Evolutionary conservation across 2,329 filamentous ascomycete genomes (phyloP), one percentile per base, ranked within the genome.

Genomic region (Emydomyces testavorans): DNA sequence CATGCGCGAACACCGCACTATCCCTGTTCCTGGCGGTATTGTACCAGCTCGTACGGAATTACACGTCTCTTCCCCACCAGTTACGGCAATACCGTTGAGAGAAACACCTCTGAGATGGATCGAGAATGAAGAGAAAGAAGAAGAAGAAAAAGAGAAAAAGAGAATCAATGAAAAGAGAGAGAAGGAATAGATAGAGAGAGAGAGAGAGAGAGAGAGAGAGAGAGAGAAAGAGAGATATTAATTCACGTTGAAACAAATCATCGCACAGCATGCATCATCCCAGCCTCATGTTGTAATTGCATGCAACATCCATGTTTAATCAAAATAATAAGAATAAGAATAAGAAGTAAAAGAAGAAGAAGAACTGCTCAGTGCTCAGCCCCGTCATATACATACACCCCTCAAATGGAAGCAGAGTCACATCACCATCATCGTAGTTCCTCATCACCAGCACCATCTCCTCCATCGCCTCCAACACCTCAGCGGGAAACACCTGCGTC

Each of bases 401-500:
- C 29, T 31, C 29, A n/a, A 4, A 31, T n/a, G 29, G 29, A 8
- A 8, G 4, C 29, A 31, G n/a, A 11, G 10, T 11, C 8, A 3
- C n/a, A 18, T 28, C n/a, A 4, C 6, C 4, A 11, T 28, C 37
- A 13, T 18, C 23, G 15, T 39, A 39, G 21, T 39, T 24, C 8
- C 21, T 39, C 16, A 39, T 6, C 11, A 24, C 2, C 36, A 39
- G 36, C 18, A 5, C n/a, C 36, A 39, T 24, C 13, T 13, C 18
- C 11, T 37, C 35, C 2, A 21, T 23, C 35, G 7, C 16, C 6
- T 2, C 8, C n/a, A 18, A 1, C 58, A 62, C 0, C 69, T 71
- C 55, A 76, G 11, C 26, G 11, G 35, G 35, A 15, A 37, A 11
- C 16, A 6, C 3, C 35, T 20, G 35, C 16, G 8, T 76, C 44